phyloP scores from a whole-genome alignment of 768 basidiomycete genomes.

The Tulasnella calospora region DNA sequence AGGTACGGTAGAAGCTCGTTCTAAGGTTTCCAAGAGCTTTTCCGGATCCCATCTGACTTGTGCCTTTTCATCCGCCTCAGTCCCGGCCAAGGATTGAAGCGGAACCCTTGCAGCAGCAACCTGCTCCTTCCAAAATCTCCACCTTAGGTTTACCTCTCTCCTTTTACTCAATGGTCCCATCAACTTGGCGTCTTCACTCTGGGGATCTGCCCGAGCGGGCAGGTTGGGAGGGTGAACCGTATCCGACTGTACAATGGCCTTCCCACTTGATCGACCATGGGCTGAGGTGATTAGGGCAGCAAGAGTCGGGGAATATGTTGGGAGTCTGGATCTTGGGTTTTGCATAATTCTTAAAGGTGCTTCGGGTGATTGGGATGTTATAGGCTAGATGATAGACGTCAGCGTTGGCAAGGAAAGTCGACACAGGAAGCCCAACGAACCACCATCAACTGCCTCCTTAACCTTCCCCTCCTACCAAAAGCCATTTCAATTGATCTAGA shows the following conservation, averaged over 20 bases:
- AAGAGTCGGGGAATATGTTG: slow-evolving; percentile 60
- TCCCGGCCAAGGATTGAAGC: slow-evolving; percentile 56
- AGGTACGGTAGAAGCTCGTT: not conserved
- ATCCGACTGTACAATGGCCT: slow-evolving; percentile 41
- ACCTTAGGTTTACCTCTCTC: slow-evolving; percentile 65
- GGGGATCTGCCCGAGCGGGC: slow-evolving; percentile 52
- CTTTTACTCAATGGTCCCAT: slow-evolving; percentile 68
- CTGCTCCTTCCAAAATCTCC: slow-evolving; percentile 58
- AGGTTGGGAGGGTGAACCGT: slow-evolving; percentile 52
- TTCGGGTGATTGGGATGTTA: slow-evolving; percentile 47
- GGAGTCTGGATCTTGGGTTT: slow-evolving; percentile 53
- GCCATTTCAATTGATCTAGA: slow-evolving; percentile 58
- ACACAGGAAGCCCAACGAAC: slow-evolving; percentile 38
- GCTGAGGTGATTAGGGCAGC: slow-evolving; percentile 55
- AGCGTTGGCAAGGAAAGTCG: not conserved
- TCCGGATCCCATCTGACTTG: not conserved
- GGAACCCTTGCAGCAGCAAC: slow-evolving; percentile 40
- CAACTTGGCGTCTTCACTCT: slow-evolving; percentile 53
- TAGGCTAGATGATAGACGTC: slow-evolving; percentile 44
- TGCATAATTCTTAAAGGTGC: slow-evolving; percentile 50
- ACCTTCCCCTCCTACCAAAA: slow-evolving; percentile 69
- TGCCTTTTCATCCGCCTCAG: slow-evolving; percentile 37
- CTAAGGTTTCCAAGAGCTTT: not conserved
- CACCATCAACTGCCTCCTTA: slow-evolving; percentile 63
- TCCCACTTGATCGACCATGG: slow-evolving; percentile 43